These are phyloP conservation scores for Kentomonas sorsogonicus DNA, from an alignment of 208 protist species.

Conservation along the genomic window DNA sequence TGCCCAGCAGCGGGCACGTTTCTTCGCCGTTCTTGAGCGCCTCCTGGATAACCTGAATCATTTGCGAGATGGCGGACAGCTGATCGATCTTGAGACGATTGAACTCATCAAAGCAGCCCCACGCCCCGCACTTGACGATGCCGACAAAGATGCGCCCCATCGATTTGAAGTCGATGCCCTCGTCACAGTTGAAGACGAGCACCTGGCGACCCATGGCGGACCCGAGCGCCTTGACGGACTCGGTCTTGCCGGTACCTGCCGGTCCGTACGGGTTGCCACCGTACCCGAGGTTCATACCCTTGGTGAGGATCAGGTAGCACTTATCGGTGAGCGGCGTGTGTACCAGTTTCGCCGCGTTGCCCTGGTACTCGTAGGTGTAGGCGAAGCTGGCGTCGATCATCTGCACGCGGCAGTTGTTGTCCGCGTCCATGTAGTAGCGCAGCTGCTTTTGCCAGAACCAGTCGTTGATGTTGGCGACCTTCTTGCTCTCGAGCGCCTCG, in stretches of 20 bases:
- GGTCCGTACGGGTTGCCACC: conserved; percentile 96
- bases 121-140: conserved; percentile 93
- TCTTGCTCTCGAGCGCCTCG: conserved; percentile 61
- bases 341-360: conserved; percentile 91
- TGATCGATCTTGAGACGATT: conserved; percentile 94
- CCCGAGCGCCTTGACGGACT: conserved; percentile 94
- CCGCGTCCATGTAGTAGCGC: conserved; percentile 83
- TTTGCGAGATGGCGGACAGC: conserved; percentile 93
- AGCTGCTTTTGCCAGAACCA: conserved; percentile 98
- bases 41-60: conserved; percentile 91
- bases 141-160: conserved; percentile 94
- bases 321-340: conserved; percentile 93
- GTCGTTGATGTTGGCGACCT: conserved; percentile 36
- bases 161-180: conserved; percentile 92
- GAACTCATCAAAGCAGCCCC: conserved; percentile 94
- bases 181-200: conserved; percentile 95
- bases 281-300: conserved; percentile 95
- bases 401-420: conserved; percentile 63
- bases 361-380: conserved; percentile 96
- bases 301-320: conserved; percentile 96
- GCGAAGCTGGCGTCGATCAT: conserved; percentile 93
- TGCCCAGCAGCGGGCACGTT: conserved; percentile 78
- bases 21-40: conserved; percentile 79
- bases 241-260: conserved; percentile 97
- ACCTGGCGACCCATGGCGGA: conserved; percentile 91